Evolutionary conservation across 345 rosid species (phyloP).

Genomic region (Aquilaria yunnanensis): DNA sequence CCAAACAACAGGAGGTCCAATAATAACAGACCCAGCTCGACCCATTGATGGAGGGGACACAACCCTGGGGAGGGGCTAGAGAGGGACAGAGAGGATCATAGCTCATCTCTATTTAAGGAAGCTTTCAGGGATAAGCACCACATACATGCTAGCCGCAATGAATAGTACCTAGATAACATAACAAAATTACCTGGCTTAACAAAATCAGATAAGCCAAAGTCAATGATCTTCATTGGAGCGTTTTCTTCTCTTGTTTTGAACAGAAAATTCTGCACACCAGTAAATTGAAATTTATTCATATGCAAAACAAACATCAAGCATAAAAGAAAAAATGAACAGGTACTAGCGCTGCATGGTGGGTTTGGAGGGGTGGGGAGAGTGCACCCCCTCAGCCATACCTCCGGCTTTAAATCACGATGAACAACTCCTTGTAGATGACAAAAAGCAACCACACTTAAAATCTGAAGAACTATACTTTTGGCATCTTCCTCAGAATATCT

Average conservation of each 20-base stretch:
- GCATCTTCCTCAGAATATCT: slow-evolving; percentile 89
- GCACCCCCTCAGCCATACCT: slow-evolving; percentile 40
- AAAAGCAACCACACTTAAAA: slow-evolving; percentile 78
- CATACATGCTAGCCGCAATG: no score
- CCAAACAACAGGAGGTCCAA: no score
- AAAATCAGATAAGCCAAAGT: slow-evolving; percentile 92
- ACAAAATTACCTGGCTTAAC: slow-evolving; percentile 53
- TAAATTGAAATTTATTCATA: neutral
- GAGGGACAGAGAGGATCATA: no score
- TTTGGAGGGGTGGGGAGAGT: no score
- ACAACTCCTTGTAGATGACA: slow-evolving; percentile 98
- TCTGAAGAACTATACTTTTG: slow-evolving; percentile 64
- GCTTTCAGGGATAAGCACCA: no score
- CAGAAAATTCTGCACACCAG: slow-evolving; percentile 70
- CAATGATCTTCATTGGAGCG: slow-evolving; percentile 85
- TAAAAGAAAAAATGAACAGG: neutral
- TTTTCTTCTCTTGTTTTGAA: slow-evolving; percentile 71
- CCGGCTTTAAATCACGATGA: slow-evolving; percentile 95
- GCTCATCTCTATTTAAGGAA: no score
- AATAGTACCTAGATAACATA: neutral
- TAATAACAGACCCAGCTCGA: no score
- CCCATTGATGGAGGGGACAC: no score
- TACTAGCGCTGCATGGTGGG: no score
- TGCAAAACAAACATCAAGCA: no score
- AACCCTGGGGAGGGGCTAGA: no score